Percentiles rank a stretch among this genome's conserved stretches.
phyloP scores from a whole-genome alignment of 2,329 filamentous ascomycete species.

The Penicillium sp. region DNA sequence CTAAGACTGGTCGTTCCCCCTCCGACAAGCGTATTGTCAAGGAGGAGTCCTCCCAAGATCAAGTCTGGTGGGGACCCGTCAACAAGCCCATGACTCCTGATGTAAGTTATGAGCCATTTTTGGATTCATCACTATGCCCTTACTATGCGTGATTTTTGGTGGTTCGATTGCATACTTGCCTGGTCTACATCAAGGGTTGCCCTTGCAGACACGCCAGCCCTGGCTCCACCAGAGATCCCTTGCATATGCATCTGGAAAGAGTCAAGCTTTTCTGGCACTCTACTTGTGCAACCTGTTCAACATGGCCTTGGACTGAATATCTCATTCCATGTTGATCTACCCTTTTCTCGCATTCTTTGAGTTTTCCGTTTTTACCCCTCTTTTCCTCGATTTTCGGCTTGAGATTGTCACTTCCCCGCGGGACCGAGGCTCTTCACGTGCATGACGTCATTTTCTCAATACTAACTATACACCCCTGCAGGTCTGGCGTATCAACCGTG shows the following conservation, averaged over 20 bases:
- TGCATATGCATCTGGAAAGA: slow-evolving; percentile 28
- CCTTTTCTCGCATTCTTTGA: neutral
- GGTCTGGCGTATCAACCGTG: slow-evolving; percentile 99
- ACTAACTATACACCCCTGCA: slow-evolving; percentile 46
- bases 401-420: slow-evolving; percentile 20
- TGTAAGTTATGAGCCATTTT: slow-evolving; percentile 63
- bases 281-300: slow-evolving; percentile 10
- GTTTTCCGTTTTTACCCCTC: neutral
- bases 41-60: slow-evolving; percentile 83
- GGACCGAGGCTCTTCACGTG: slow-evolving; percentile 25
- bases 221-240: slow-evolving; percentile 28
- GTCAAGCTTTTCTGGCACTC: slow-evolving; percentile 34
- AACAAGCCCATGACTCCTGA: slow-evolving; percentile 99
- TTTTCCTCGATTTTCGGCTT: slow-evolving; percentile 10
- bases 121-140: slow-evolving; percentile 10
- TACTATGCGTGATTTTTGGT: slow-evolving; percentile 23
- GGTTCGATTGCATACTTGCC: slow-evolving; percentile 21
- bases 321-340: neutral
- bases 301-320: neutral
- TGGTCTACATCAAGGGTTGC: slow-evolving; percentile 18
- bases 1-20: slow-evolving; percentile 96
- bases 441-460: slow-evolving; percentile 42
- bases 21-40: slow-evolving; percentile 97
- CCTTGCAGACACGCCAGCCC: slow-evolving; percentile 29
- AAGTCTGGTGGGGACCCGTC: slow-evolving; percentile 98